Conservation (phyloP, 495 filamentous ascomycete species). For the Recurvomyces mirabilis region DNA sequence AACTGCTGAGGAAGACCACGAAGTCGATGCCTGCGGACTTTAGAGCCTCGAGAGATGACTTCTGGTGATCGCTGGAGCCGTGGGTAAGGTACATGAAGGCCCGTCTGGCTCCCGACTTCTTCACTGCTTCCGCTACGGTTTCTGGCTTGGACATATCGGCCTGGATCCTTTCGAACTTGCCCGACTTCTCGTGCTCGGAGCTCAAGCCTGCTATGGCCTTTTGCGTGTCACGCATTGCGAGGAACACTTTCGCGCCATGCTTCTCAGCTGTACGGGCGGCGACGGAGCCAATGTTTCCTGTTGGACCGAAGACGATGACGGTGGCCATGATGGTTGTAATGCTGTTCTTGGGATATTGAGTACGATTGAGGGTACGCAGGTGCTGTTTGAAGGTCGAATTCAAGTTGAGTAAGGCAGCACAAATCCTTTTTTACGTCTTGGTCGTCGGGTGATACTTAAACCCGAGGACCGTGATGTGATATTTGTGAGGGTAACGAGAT, state of each 20-base stretch:
- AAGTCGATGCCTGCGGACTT: slow-evolving; percentile 14
- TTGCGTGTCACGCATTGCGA: slow-evolving; percentile 17
- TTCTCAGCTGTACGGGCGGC: slow-evolving; percentile 6
- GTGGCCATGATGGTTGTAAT: slow-evolving; percentile 1
- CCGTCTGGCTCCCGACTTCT: slow-evolving; percentile 6
- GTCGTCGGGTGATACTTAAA: no score
- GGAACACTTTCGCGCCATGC: slow-evolving; percentile 13
- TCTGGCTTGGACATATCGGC: slow-evolving; percentile 16
- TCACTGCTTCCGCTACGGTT: slow-evolving; percentile 5
- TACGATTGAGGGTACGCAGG: no score
- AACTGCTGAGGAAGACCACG: slow-evolving; percentile 16
- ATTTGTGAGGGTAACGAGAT: no score
- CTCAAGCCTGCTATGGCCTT: slow-evolving; percentile 5
- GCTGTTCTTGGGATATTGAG: neutral
- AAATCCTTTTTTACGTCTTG: no score
- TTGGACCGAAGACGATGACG: slow-evolving; percentile 18
- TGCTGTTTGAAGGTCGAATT: no score
- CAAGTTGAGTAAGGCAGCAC: no score
- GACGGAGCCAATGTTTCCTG: slow-evolving; percentile 12
- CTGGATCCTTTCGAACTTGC: slow-evolving; percentile 8
- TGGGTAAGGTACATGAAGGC: slow-evolving; percentile 14
- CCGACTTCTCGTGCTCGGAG: slow-evolving; percentile 4
- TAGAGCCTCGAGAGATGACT: slow-evolving; percentile 8
- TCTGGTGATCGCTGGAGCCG: slow-evolving; percentile 13
- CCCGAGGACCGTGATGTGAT: no score